phyloP scores from a whole-genome alignment of 495 filamentous ascomycete genomes.

The Corynascus novoguineensis region DNA sequence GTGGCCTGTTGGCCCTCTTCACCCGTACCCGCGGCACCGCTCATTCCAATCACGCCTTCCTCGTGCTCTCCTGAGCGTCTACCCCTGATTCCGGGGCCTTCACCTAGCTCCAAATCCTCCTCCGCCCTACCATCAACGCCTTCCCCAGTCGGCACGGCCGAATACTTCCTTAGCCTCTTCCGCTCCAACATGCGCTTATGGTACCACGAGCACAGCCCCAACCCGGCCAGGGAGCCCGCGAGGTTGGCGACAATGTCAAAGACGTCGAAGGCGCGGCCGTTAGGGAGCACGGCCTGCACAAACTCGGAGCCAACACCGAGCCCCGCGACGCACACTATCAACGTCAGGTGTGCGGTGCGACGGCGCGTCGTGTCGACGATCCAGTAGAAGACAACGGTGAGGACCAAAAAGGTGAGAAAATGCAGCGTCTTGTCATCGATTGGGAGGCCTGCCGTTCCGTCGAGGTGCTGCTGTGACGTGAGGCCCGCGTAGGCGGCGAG shows the following conservation, averaged over 20 bases:
- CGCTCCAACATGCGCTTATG: conserved; percentile 93
- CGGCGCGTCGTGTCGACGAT: conserved; percentile 84
- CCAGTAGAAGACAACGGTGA: conserved; percentile 94
- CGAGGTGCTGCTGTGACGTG: conserved; percentile 51
- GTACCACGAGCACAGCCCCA: conserved; percentile 80
- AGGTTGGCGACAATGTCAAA: conserved; percentile 86
- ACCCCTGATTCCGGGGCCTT: conserved; percentile 43
- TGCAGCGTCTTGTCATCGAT: conserved; percentile 89
- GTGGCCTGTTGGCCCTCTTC: not conserved
- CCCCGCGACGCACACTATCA: conserved; percentile 68
- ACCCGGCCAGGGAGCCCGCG: conserved; percentile 63
- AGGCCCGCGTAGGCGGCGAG: conserved; percentile 75
- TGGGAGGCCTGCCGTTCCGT: conserved; percentile 16
- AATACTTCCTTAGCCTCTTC: conserved; percentile 69
- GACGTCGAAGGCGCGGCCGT: conserved; percentile 73
- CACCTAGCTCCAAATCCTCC: conserved; percentile 52
- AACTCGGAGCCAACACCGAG: conserved; percentile 82
- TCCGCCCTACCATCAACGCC: conserved; percentile 47
- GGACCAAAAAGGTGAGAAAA: conserved; percentile 78
- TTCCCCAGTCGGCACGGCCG: conserved; percentile 50
- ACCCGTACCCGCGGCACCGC: conserved; percentile 3
- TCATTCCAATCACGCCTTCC: conserved; percentile 33
- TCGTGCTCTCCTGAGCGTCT: conserved; percentile 19
- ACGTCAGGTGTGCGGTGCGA: conserved; percentile 74
- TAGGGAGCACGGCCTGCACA: conserved; percentile 74